Evolutionary conservation across 2,329 filamentous ascomycete genomes (phyloP).

Genomic region (Colletotrichum plurivorum): DNA sequence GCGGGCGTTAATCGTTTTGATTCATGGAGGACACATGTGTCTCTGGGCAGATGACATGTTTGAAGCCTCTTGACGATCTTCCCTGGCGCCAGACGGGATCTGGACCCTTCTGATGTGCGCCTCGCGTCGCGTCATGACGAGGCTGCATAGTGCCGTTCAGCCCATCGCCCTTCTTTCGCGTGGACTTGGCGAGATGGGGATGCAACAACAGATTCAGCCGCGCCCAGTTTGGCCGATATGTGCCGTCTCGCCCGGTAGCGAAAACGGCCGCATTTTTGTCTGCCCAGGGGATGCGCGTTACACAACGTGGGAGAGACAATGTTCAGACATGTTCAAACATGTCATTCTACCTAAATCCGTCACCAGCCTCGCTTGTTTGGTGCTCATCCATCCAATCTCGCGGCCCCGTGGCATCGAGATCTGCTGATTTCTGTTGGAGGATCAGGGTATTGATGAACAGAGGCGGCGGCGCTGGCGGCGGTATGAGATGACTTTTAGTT

Average conservation of each 20-base stretch:
- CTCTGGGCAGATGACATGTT: not conserved
- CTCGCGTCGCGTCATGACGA: not conserved
- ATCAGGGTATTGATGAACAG: too few relatives aligned
- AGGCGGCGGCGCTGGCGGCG: too few relatives aligned
- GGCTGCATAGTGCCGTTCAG: not conserved
- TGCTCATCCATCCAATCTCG: too few relatives aligned
- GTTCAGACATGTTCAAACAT: too few relatives aligned
- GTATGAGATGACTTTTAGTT: too few relatives aligned
- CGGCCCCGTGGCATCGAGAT: not conserved
- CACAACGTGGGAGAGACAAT: not conserved
- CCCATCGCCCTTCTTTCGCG: not conserved
- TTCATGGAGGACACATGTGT: not conserved
- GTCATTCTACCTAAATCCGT: too few relatives aligned
- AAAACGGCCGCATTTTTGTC: not conserved
- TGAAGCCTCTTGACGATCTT: not conserved
- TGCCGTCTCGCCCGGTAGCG: not conserved
- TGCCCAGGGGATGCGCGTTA: not conserved
- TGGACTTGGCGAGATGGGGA: too few relatives aligned
- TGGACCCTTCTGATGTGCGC: not conserved
- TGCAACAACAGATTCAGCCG: too few relatives aligned
- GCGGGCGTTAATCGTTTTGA: not conserved
- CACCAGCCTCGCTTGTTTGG: too few relatives aligned
- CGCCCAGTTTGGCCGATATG: too few relatives aligned
- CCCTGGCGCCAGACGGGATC: slow-evolving; percentile 6
- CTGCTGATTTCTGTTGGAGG: not conserved